Evolutionary conservation across 768 basidiomycete species (phyloP), one percentile per base, ranked within the genome.

Genomic region (Agrocybe chaxingu): DNA sequence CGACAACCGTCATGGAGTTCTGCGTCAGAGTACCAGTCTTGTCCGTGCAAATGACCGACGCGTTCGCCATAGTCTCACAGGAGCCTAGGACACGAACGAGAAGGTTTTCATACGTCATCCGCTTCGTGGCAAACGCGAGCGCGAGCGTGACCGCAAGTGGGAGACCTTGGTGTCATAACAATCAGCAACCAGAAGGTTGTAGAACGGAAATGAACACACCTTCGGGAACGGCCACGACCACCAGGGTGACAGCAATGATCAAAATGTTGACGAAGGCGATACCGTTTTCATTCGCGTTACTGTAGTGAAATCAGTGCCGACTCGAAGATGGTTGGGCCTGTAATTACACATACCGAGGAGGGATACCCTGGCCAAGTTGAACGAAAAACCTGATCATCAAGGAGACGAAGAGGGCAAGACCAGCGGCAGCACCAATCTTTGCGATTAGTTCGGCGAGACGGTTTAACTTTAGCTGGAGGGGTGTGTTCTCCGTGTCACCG

Each of bases 31-130:
- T 98, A 34, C 96, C 96, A 1, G 94, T 96, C 73, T 96, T 95
- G 76, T 95, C 93, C 10, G 93, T 95, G 70, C 92, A 94, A 3
- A 98, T 82, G 51, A 98, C 94, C 16, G 89, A 95, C 4, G 96
- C 91, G 59, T 98, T 98, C 16, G 91, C 96, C 96, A 98, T 98
- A 0, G 93, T 98, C 71, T 99, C 97, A 68, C 96, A 98, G 9
- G 94, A 94, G 6, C 91, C 91, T 32, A 99, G 82, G 4, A 98
- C 91, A 48, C 96, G 93, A 30, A 98, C 97, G 38, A 99, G 82
- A 0, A 98, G 76, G 47, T 97, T 97, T 68, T 94, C 89, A 62
- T 86, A 80, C 7, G 95, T 91, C 97, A 98, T 98, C n/a, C 96
- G 87, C 61, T 90, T 94, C 42, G 97, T 99, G 0, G 96, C 97